These are phyloP conservation scores for Fragaria iinumae DNA, from an alignment of 306 rosid species.

Conservation along the genomic window DNA sequence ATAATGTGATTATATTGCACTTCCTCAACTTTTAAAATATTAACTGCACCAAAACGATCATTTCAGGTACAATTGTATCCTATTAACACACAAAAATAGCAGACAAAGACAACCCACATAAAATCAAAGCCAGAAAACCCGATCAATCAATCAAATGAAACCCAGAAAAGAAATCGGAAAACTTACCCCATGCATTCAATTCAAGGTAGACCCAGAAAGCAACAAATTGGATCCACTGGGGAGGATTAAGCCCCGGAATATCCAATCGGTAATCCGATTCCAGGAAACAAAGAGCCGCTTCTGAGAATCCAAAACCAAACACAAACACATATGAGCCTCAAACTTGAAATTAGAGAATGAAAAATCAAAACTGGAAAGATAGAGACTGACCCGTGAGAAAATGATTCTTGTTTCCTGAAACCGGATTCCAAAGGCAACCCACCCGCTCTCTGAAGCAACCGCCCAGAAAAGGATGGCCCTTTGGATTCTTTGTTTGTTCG, in stretches of 20 bases:
- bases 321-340: not conserved
- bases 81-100: not conserved
- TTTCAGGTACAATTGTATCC: not conserved
- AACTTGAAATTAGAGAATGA: not conserved
- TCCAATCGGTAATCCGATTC: slow-evolving; percentile 26
- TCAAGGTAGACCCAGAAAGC: slow-evolving; percentile 27
- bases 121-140: not conserved
- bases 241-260: slow-evolving; percentile 12
- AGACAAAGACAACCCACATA: not conserved
- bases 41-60: not conserved
- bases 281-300: slow-evolving; percentile 30
- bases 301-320: slow-evolving; percentile 17
- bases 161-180: slow-evolving; percentile 29
- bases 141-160: not conserved
- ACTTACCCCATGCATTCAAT: slow-evolving; percentile 61
- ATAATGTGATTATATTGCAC: not conserved
- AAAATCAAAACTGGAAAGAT: not conserved
- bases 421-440: slow-evolving; percentile 13
- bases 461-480: slow-evolving; percentile 17
- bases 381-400: slow-evolving; percentile 23
- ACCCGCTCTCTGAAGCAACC: slow-evolving; percentile 7
- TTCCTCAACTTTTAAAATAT: not conserved
- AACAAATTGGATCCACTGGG: slow-evolving; percentile 19
- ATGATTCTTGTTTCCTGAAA: slow-evolving; percentile 16
- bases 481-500: not conserved